Conservation (phyloP, 768 basidiomycete species). For the Coprinopsis sp. region DNA sequence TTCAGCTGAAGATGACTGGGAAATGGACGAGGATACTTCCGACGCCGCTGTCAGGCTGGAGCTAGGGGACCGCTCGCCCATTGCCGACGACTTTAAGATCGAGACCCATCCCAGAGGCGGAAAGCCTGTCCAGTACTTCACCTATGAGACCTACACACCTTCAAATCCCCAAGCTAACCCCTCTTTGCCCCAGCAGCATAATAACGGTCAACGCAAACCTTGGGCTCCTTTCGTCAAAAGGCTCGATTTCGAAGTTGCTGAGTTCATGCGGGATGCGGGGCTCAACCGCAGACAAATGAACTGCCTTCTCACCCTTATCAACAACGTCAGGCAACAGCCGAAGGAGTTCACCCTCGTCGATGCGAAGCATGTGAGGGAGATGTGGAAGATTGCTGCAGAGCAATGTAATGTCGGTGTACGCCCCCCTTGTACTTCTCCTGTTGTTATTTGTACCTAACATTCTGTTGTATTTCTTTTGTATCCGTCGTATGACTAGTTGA, state of each 20-base stretch:
- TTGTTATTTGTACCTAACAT: too few relatives aligned
- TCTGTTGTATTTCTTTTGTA: neutral
- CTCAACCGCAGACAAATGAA: constrained; percentile 10
- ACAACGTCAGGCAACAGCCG: neutral
- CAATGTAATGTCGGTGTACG: constrained; percentile 9
- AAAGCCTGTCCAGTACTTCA: too few relatives aligned
- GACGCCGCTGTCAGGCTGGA: too few relatives aligned
- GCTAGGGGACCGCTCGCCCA: too few relatives aligned
- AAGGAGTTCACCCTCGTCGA: constrained; percentile 14
- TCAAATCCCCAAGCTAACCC: too few relatives aligned
- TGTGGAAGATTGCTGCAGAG: constrained; percentile 18
- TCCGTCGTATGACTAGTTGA: constrained; percentile 10
- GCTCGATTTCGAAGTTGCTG: constrained; percentile 19
- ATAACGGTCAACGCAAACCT: too few relatives aligned
- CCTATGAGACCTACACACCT: too few relatives aligned
- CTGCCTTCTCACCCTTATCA: constrained; percentile 7
- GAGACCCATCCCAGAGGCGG: too few relatives aligned
- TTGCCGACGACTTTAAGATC: too few relatives aligned
- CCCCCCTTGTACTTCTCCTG: neutral
- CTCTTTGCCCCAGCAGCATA: too few relatives aligned
- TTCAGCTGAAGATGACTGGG: too few relatives aligned
- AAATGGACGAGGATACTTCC: too few relatives aligned
- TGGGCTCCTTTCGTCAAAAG: constrained; percentile 15
- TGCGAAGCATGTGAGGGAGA: constrained; percentile 11
- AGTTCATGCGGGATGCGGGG: constrained; percentile 15